Evolutionary conservation across 1,284 basidiomycete genomes (phyloP).

Genomic region (Cutaneotrichosporon curvatum): DNA sequence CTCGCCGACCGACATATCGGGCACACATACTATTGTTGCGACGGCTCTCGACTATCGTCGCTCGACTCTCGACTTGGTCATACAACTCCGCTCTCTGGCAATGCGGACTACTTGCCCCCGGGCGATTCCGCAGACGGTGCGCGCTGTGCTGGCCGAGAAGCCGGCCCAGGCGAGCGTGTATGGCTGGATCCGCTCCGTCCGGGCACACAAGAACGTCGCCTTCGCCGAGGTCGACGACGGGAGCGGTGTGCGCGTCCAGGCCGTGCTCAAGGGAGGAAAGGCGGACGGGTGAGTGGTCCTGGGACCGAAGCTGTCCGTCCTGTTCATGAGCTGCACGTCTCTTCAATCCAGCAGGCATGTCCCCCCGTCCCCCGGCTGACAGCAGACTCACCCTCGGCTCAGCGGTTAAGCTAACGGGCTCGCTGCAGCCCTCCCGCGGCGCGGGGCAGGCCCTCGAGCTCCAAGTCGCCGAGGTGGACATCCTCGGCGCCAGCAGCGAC

Average conservation of each 20-base stretch:
- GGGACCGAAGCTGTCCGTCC: neutral
- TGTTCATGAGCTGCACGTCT: too few relatives aligned
- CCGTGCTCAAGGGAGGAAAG: conserved; percentile 56
- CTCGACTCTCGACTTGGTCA: too few relatives aligned
- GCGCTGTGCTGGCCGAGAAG: neutral
- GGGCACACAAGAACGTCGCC: conserved; percentile 75
- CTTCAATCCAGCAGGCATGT: neutral
- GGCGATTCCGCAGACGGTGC: conserved; percentile 6
- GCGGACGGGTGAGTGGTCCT: conserved; percentile 30
- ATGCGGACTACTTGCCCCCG: conserved; percentile 1
- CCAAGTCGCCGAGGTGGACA: conserved; percentile 55
- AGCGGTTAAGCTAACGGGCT: conserved; percentile 62
- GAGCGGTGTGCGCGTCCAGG: conserved; percentile 65
- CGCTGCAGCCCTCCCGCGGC: conserved; percentile 60
- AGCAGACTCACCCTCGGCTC: conserved; percentile 60
- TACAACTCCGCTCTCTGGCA: too few relatives aligned
- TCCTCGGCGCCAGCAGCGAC: conserved; percentile 66
- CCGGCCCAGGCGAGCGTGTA: conserved; percentile 32
- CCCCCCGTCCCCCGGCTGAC: neutral
- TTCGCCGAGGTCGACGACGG: conserved; percentile 82
- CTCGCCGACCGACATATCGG: too few relatives aligned
- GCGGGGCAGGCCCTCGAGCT: conserved; percentile 67
- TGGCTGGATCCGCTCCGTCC: conserved; percentile 78
- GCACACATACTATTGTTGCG: too few relatives aligned
- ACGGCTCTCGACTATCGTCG: too few relatives aligned